Conservation (phyloP, 1,284 basidiomycete genomes). For the Rhizoctonia solani region DNA sequence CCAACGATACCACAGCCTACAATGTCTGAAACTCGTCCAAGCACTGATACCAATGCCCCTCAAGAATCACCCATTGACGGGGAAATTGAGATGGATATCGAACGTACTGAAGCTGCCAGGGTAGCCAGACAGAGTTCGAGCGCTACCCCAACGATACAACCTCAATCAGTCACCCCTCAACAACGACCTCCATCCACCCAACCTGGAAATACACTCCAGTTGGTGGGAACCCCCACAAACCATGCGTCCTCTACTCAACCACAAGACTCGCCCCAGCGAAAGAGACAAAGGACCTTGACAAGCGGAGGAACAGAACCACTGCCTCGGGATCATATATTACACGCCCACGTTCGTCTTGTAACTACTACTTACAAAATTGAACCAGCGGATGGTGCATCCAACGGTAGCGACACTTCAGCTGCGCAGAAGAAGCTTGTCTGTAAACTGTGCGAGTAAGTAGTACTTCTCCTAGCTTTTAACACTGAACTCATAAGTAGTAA, state of each 20-base stretch:
- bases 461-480: background rate
- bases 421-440: slow-evolving; percentile 9
- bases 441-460: slow-evolving; percentile 19
- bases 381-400: background rate
- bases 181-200: too few species aligned
- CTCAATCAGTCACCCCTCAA: background rate
- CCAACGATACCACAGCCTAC: background rate
- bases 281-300: slow-evolving; percentile 1
- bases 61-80: background rate
- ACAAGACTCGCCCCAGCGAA: slow-evolving; percentile 8
- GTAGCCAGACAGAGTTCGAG: background rate
- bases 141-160: background rate
- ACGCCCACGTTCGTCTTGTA: slow-evolving; percentile 5
- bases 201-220: too few species aligned
- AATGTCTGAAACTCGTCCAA: too few species aligned
- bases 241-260: background rate
- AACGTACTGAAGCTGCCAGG: slow-evolving; percentile 9
- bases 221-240: too few species aligned
- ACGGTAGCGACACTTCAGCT: background rate
- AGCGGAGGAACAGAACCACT: background rate
- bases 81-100: slow-evolving; percentile 14
- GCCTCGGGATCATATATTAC: slow-evolving; percentile 3
- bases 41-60: background rate
- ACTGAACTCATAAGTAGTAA: background rate
- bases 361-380: slow-evolving; percentile 14